Percentiles rank a stretch among this genome's conserved stretches.
Conservation (phyloP, 2,329 filamentous ascomycete species). For the Aspergillus novoparasiticus region DNA sequence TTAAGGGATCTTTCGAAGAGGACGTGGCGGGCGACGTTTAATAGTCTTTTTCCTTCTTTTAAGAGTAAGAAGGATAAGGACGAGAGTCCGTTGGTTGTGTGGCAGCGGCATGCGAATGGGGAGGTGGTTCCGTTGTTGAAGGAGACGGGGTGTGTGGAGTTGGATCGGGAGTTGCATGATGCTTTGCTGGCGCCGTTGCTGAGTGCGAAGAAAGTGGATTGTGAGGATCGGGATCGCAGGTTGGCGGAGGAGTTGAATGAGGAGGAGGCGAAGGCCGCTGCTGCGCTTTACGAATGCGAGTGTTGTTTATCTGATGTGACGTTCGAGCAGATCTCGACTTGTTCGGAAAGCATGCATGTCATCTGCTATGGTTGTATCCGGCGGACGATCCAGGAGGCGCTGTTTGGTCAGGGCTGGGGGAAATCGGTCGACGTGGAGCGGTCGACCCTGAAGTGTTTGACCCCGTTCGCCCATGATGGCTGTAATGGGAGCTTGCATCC, state of each 20-base stretch:
- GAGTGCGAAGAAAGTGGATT: slow-evolving; percentile 36
- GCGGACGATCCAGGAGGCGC: slow-evolving; percentile 77
- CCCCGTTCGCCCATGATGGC: slow-evolving; percentile 65
- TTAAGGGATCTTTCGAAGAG: slow-evolving; percentile 46
- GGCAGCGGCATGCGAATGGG: slow-evolving; percentile 39
- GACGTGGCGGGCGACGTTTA: slow-evolving; percentile 49
- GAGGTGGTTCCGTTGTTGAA: slow-evolving; percentile 39
- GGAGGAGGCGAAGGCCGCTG: slow-evolving; percentile 43
- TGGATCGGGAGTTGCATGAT: slow-evolving; percentile 46
- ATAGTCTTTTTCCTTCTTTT: slow-evolving; percentile 46
- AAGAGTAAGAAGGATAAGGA: slow-evolving; percentile 43
- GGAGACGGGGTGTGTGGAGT: slow-evolving; percentile 45
- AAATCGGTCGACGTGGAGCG: slow-evolving; percentile 73
- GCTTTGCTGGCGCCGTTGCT: slow-evolving; percentile 42
- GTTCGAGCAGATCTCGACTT: slow-evolving; percentile 52
- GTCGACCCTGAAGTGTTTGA: slow-evolving; percentile 81
- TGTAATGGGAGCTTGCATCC: slow-evolving; percentile 75
- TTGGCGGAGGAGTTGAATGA: slow-evolving; percentile 48
- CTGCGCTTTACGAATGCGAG: slow-evolving; percentile 51
- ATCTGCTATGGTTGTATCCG: slow-evolving; percentile 73
- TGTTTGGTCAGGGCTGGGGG: slow-evolving; percentile 92
- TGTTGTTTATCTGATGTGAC: slow-evolving; percentile 51
- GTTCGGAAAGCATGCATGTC: slow-evolving; percentile 46
- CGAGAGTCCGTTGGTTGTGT: slow-evolving; percentile 43
- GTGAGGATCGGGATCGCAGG: slow-evolving; percentile 39